Percentiles rank a stretch among this genome's conserved stretches.
phyloP scores from a whole-genome alignment of 768 basidiomycete species.

The Psilocybe cyanescens region DNA sequence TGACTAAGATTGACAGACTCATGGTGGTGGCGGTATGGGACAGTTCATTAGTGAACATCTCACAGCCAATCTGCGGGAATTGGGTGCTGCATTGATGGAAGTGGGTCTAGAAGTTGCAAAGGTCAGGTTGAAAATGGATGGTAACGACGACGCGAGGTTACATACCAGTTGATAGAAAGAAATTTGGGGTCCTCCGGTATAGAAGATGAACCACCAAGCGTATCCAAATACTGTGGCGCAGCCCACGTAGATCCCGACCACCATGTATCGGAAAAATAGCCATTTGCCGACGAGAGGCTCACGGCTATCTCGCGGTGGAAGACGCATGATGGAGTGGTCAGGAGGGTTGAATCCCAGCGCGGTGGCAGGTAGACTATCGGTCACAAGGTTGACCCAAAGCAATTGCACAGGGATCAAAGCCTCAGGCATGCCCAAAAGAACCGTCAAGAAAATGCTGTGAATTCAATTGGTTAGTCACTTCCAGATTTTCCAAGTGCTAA shows the following conservation, averaged over 20 bases:
- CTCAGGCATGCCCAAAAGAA: constrained; percentile 98
- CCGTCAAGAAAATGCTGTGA: constrained; percentile 90
- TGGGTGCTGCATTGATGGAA: constrained; percentile 88
- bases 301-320: constrained; percentile 86
- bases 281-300: constrained; percentile 92
- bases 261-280: constrained; percentile 95
- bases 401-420: constrained; percentile 97
- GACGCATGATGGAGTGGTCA: constrained; percentile 95
- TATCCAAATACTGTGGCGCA: constrained; percentile 96
- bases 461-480: constrained; percentile 23
- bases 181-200: constrained; percentile 89
- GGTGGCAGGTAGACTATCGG: constrained; percentile 94
- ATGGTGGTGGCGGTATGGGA: constrained; percentile 91
- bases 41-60: constrained; percentile 92
- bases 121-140: not conserved
- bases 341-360: constrained; percentile 98
- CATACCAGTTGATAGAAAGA: constrained; percentile 90
- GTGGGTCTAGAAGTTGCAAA: constrained; percentile 65
- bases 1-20: constrained; percentile 95
- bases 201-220: constrained; percentile 99
- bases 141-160: constrained; percentile 20
- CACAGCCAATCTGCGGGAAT: constrained; percentile 93
- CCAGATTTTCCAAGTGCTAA: not conserved
- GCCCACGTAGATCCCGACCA: constrained; percentile 93
- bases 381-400: constrained; percentile 98